Evolutionary conservation across 1,139 yeast species (phyloP).

Genomic region (Candida tropicalis): DNA sequence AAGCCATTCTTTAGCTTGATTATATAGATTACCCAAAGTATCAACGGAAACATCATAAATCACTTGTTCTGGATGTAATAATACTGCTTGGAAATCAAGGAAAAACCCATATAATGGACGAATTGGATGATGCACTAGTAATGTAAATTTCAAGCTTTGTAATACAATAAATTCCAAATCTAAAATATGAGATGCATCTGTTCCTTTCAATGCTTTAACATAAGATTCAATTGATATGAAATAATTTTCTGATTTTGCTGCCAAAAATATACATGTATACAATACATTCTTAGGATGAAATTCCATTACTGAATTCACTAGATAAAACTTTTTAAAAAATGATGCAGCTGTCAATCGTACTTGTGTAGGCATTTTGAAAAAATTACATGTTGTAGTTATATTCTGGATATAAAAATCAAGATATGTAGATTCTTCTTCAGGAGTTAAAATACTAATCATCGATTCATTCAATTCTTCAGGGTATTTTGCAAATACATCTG

Average conservation of each 20-base stretch:
- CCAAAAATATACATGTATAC: constrained; percentile 84
- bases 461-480: constrained; percentile 28
- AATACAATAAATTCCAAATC: constrained; percentile 78
- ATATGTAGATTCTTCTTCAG: constrained; percentile 70
- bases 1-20: constrained; percentile 64
- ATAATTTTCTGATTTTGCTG: constrained; percentile 90
- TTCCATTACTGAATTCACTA: constrained; percentile 80
- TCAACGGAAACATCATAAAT: constrained; percentile 44
- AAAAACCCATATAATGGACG: constrained; percentile 90
- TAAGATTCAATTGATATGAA: constrained; percentile 87
- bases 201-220: constrained; percentile 66
- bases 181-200: constrained; percentile 66
- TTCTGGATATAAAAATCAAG: constrained; percentile 73
- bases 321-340: constrained; percentile 79
- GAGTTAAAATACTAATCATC: constrained; percentile 47
- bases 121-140: constrained; percentile 86
- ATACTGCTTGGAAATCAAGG: constrained; percentile 75
- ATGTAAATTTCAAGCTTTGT: constrained; percentile 74
- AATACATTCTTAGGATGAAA: constrained; percentile 82
- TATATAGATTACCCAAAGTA: constrained; percentile 60
- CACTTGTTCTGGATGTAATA: constrained; percentile 42
- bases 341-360: constrained; percentile 81
- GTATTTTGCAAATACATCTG: constrained; percentile 31
- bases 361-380: constrained; percentile 51
- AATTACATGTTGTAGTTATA: constrained; percentile 56